These are phyloP conservation scores for Sarcocystis neurona DNA, from an alignment of 169 alveolate genomes.

Conservation along the genomic window DNA sequence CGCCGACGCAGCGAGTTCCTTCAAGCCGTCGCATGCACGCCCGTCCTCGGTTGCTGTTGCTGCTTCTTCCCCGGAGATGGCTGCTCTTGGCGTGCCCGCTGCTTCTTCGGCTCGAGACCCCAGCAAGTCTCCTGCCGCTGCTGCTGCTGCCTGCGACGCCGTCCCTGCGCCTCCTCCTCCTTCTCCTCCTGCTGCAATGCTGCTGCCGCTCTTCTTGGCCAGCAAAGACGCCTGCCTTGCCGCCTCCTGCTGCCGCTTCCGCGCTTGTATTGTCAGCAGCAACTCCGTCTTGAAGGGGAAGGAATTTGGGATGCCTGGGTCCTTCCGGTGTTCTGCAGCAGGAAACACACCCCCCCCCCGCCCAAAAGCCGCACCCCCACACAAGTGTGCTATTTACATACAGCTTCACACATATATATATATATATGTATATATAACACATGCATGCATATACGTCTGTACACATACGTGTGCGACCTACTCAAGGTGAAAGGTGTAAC, in stretches of 20 bases:
- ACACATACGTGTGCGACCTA: neutral
- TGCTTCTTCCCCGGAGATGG: too few species aligned
- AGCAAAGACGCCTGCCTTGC: too few species aligned
- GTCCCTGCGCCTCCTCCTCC: conserved; percentile 2
- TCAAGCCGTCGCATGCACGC: too few species aligned
- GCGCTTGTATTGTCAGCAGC: conserved; percentile 68
- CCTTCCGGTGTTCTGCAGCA: conserved; percentile 67
- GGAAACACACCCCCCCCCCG: neutral
- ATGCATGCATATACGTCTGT: too few species aligned
- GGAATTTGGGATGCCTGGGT: conserved; percentile 84
- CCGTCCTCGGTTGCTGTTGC: neutral
- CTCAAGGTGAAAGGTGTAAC: neutral
- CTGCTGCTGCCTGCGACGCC: conserved; percentile 23
- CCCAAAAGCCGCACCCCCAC: neutral
- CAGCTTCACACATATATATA: too few species aligned
- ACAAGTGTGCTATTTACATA: neutral
- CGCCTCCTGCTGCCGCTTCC: conserved; percentile 67
- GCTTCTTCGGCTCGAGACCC: too few species aligned
- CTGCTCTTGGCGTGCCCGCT: too few species aligned
- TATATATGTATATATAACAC: too few species aligned
- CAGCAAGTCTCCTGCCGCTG: conserved; percentile 66
- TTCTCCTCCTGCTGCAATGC: neutral
- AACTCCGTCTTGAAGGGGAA: conserved; percentile 81
- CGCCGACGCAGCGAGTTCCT: neutral
- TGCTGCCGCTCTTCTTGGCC: neutral